These are phyloP conservation scores for Blastobotrys attinorum DNA, from an alignment of 805 yeast genomes.

Conservation along the genomic window DNA sequence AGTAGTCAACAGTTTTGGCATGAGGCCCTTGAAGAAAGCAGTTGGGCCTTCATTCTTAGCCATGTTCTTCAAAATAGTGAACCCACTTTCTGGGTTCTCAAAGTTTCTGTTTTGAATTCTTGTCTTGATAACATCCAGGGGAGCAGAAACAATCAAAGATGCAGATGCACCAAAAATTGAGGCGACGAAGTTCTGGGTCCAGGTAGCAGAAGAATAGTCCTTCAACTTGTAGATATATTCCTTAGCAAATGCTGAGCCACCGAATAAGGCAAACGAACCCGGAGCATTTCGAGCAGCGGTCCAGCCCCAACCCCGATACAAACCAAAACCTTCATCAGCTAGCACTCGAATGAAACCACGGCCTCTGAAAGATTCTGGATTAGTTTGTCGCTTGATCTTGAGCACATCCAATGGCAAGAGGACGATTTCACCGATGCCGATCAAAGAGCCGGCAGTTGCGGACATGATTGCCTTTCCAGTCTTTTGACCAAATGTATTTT, in stretches of 20 bases:
- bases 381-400: slow-evolving; percentile 97
- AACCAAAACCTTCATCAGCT: slow-evolving; percentile 83
- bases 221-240: slow-evolving; percentile 82
- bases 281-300: slow-evolving; percentile 99
- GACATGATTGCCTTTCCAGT: slow-evolving; percentile 96
- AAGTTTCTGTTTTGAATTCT: slow-evolving; percentile 96
- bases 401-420: slow-evolving; percentile 91
- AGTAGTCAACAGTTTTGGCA: slow-evolving; percentile 93
- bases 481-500: slow-evolving; percentile 75
- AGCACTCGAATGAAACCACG: slow-evolving; percentile 88
- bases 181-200: slow-evolving; percentile 90
- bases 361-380: slow-evolving; percentile 99
- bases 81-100: slow-evolving; percentile 91
- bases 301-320: slow-evolving; percentile 99
- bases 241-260: slow-evolving; percentile 98
- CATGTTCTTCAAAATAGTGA: slow-evolving; percentile 89
- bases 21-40: slow-evolving; percentile 92
- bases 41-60: slow-evolving; percentile 81
- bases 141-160: slow-evolving; percentile 93
- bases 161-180: slow-evolving; percentile 97
- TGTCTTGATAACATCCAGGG: slow-evolving; percentile 95
- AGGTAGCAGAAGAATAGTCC: slow-evolving; percentile 87
- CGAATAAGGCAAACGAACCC: slow-evolving; percentile 94
- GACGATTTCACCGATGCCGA: slow-evolving; percentile 97
- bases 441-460: slow-evolving; percentile 94